phyloP scores from a whole-genome alignment of 2,329 filamentous ascomycete species.

The Didymella segeticola region DNA sequence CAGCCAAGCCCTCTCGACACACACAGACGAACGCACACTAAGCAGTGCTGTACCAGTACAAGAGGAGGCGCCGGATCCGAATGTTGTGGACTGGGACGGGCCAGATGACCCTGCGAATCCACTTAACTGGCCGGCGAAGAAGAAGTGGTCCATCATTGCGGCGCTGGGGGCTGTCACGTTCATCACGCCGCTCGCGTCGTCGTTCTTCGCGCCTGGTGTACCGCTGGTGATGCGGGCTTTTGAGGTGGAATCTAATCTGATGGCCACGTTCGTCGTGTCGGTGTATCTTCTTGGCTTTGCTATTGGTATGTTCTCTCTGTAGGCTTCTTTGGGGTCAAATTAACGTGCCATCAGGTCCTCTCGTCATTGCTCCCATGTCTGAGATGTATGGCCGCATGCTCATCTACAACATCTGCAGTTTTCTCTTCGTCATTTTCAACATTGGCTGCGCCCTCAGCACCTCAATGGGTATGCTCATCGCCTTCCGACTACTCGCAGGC shows the following conservation, averaged over 20 bases:
- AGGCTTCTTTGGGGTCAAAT: background rate
- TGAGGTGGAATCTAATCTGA: constrained; percentile 35
- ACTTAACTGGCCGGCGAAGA: constrained; percentile 46
- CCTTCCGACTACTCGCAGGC: constrained; percentile 47
- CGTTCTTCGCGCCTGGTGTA: constrained; percentile 66
- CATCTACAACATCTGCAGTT: constrained; percentile 50
- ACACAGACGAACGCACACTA: constrained; percentile 35
- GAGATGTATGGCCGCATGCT: constrained; percentile 45
- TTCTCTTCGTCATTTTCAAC: constrained; percentile 61
- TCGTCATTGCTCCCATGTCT: constrained; percentile 47
- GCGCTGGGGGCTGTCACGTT: constrained; percentile 46
- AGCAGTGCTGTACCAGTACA: constrained; percentile 14
- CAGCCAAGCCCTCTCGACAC: constrained; percentile 32
- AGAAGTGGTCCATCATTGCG: constrained; percentile 48
- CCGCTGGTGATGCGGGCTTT: constrained; percentile 54
- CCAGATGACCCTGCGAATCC: constrained; percentile 50
- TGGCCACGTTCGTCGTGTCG: constrained; percentile 48
- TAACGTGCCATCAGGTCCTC: constrained; percentile 33
- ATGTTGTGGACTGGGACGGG: constrained; percentile 46
- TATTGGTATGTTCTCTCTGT: constrained; percentile 16
- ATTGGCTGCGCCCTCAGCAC: constrained; percentile 48
- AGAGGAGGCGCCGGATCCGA: constrained; percentile 28
- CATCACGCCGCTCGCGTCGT: constrained; percentile 48
- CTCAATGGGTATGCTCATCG: constrained; percentile 48
- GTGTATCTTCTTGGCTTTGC: constrained; percentile 50